phyloP scores from a whole-genome alignment of 371 early-diverging fungal species.

The Circinella minor region DNA sequence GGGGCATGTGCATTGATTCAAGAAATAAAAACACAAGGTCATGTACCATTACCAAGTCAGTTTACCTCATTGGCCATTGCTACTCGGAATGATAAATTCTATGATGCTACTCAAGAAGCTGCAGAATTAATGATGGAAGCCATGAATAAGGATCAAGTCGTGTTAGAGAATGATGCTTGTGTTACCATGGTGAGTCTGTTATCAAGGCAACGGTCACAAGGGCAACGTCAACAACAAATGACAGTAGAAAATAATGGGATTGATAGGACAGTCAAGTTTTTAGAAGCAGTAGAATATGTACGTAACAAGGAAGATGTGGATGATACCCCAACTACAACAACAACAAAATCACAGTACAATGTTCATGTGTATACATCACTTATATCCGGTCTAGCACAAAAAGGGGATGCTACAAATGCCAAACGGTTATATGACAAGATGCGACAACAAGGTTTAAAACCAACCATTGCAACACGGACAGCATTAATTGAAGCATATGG shows the following conservation, averaged over 20 bases:
- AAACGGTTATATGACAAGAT: constrained; percentile 42
- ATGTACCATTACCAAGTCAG: constrained; percentile 23
- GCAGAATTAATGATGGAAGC: constrained; percentile 27
- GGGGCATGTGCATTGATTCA: constrained; percentile 29
- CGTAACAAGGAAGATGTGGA: not conserved
- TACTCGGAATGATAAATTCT: constrained; percentile 6
- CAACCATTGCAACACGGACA: constrained; percentile 36
- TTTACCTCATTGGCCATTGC: constrained; percentile 43
- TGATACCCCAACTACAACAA: constrained; percentile 6
- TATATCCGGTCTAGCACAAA: constrained; percentile 39
- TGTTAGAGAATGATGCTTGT: constrained; percentile 29
- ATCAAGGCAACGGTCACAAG: constrained; percentile 10
- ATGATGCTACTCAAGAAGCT: constrained; percentile 15
- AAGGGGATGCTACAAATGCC: constrained; percentile 36
- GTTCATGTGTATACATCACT: constrained; percentile 49
- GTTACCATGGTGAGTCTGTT: constrained; percentile 33
- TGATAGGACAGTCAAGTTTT: constrained; percentile 28
- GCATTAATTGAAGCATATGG: constrained; percentile 45
- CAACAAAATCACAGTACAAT: constrained; percentile 26
- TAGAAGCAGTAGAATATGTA: constrained; percentile 29
- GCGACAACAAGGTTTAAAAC: constrained; percentile 31
- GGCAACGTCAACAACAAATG: not conserved
- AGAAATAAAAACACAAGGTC: constrained; percentile 18
- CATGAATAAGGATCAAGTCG: constrained; percentile 22
- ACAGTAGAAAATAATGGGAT: not conserved